Evolutionary conservation across 441 rosid genomes (phyloP), one percentile per base, ranked within the genome.

Genomic region (Gossypium schwendimanii): DNA sequence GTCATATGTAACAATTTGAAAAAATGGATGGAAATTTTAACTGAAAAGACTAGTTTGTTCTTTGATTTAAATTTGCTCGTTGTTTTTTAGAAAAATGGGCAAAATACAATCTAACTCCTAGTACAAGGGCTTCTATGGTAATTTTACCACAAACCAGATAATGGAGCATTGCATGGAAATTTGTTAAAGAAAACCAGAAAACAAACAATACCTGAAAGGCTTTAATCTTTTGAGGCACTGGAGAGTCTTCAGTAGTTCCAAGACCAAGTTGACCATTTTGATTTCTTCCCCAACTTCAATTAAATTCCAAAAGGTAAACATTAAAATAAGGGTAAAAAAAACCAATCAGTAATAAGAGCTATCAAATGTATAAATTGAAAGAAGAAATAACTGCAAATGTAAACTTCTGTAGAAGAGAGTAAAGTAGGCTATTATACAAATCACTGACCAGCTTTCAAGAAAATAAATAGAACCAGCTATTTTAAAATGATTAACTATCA

Each of bases 251-350:
- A 3, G 80, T 86, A 78, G 84, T 88, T 65, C 97, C 98, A 58
- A 93, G 94, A 77, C 99, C 98, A 81, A 95, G 99, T 81, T 95
- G 97, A 76, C 99, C 99, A 79, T 95, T 95, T 86, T 95, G 99
- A 86, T 95, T 95, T 60, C 99, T 84, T 71, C 99, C 99, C 99
- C 98, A 95, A 75, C 99, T 95, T 81, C 82, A 85, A 69, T 33
- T 58, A 49, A 69, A 77, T 50, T 69, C 23, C 72, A 69, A 73
- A n/a, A 75, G 69, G 57, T 78, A 28, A 52, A 44, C 41, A 12
- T 64, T 74, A 36, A 72, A 54, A 26, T 20, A 14, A 65, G 15
- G 17, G 15, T 17, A 2, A 47, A n/a, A 14, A 23, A 47, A 65
- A 14, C 11, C 11, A 23, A 24, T 24, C 6, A 14, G 18, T 18